Evolutionary conservation across 495 filamentous ascomycete genomes (phyloP), one percentile per base, ranked within the genome.

Genomic region (Tuber calosporum): DNA sequence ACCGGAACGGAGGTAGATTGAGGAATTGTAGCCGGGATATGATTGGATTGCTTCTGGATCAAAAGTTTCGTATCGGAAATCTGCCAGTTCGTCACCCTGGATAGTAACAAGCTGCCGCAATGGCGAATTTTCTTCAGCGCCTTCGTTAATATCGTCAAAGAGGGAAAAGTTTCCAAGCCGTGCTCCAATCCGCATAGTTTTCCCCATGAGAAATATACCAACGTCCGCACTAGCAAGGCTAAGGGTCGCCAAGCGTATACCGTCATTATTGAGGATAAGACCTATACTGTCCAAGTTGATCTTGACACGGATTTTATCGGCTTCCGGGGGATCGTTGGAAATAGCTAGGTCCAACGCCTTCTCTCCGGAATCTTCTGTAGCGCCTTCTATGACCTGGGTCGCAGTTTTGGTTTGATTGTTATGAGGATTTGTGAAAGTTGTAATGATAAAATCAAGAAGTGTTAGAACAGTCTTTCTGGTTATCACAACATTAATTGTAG

Each of bases 221-320:
- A 97, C 90, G 83, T 97, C 90, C 15, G 92, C 95, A 69, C 93
- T 93, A 73, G 92, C 93, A 74, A 99, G 89, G 79, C 92, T 96
- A 37, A 99, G 84, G 0, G 95, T 98, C 66, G 94, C 95, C 26
- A 99, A 86, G 39, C 94, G 89, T 70, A 98, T 96, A 5, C 95
- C 96, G 80, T 99, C 95, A 79, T 99, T 97, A 82, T 99, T 99
- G n/a, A 99, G 87, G 76, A 99, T 94, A 69, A 98, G 86, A 20
- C 91, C 87, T 79, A 99, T 96, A 84, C 92, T 95, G 83, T 96
- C 93, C 66, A 99, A 84, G 73, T 96, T 89, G 37, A 96, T 89
- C 84, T 96, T 97, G 83, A 99, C 93, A 34, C 89, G 87, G 75
- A 92, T 88, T 76, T 91, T 93, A 72, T 87, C 85, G 6, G 82